Evolutionary conservation across 2,329 filamentous ascomycete species (phyloP), one percentile per base, ranked within the genome.

Genomic region (Mycosphaerella sp.): DNA sequence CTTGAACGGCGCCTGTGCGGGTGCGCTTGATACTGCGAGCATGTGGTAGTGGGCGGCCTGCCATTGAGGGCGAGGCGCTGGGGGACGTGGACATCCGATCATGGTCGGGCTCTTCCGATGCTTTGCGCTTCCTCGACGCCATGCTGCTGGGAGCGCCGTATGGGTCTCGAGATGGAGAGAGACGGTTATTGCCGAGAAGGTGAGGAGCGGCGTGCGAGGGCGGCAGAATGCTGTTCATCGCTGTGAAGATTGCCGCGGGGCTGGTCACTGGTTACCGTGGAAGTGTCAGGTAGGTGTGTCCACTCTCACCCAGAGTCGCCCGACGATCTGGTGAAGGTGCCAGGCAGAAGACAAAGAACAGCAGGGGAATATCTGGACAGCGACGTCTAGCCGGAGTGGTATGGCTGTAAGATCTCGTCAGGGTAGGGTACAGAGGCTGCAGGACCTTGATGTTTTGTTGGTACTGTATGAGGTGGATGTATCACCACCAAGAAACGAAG

Each of bases 31-130:
- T 85, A 66, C 87, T 88, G 44, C 81, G 76, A 41, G 70, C 60
- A 42, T 67, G 62, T 25, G 66, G 61, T 9, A 94, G 80, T 50
- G 82, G 75, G 63, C 88, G 81, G 57, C 82, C 74, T 59, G 84
- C 75, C 53, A 86, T 79, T 55, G 87, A 85, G 42, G 91, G 89
- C 35, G 91, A 95, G 70, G 80, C 84, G 53, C 81, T 80, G 6
- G 91, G 90, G 34, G 91, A 96, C 63, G 91, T 84, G 53, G 86
- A 89, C 88, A 97, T 96, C 66, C 89, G 88, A 66, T 85, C 84
- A 57, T 79, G 69, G 61, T 81, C 80, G 25, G 61, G 71, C 63
- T 84, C 81, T 61, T 83, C 80, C 50, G 91, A 87, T 64, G 88
- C 89, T 77, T 97, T 97, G 71, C 93, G 85, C 78, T 97, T 97